These are phyloP conservation scores for Petunia secreta DNA, from an alignment of 257 asterid species.

Conservation along the genomic window DNA sequence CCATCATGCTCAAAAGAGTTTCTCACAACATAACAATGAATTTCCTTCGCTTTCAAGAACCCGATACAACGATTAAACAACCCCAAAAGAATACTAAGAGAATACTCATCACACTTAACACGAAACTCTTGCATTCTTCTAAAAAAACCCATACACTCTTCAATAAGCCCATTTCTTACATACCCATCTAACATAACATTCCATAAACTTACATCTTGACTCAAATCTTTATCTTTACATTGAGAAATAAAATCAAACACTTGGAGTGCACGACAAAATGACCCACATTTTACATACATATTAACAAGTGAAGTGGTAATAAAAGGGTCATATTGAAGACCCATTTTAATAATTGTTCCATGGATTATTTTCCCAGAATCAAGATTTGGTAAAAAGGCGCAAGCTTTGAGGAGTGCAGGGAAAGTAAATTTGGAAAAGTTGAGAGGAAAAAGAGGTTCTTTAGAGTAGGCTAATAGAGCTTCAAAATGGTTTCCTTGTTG, in stretches of 20 bases:
- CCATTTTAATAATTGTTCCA: constrained; percentile 56
- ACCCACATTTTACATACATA: constrained; percentile 67
- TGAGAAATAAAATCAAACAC: constrained; percentile 68
- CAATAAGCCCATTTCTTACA: constrained; percentile 46
- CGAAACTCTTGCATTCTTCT: constrained; percentile 58
- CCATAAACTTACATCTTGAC: constrained; percentile 75
- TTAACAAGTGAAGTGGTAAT: constrained; percentile 67
- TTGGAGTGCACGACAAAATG: constrained; percentile 50
- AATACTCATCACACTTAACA: constrained; percentile 74
- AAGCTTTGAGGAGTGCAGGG: constrained; percentile 85
- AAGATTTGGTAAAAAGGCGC: constrained; percentile 53
- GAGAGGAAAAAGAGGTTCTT: constrained; percentile 43
- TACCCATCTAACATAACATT: constrained; percentile 78
- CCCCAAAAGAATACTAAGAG: constrained; percentile 79
- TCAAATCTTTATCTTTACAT: constrained; percentile 38
- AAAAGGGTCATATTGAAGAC: constrained; percentile 66
- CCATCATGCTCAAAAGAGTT: constrained; percentile 56
- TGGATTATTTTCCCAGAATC: constrained; percentile 62
- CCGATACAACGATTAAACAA: constrained; percentile 32
- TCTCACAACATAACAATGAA: constrained; percentile 68
- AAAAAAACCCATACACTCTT: constrained; percentile 51
- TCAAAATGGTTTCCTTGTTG: constrained; percentile 51
- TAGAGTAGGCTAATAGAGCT: constrained; percentile 58
- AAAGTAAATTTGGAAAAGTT: constrained; percentile 58
- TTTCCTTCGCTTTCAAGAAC: constrained; percentile 49